Evolutionary conservation across 352 stramenopile genomes (phyloP).

Genomic region (Pythium sp.): DNA sequence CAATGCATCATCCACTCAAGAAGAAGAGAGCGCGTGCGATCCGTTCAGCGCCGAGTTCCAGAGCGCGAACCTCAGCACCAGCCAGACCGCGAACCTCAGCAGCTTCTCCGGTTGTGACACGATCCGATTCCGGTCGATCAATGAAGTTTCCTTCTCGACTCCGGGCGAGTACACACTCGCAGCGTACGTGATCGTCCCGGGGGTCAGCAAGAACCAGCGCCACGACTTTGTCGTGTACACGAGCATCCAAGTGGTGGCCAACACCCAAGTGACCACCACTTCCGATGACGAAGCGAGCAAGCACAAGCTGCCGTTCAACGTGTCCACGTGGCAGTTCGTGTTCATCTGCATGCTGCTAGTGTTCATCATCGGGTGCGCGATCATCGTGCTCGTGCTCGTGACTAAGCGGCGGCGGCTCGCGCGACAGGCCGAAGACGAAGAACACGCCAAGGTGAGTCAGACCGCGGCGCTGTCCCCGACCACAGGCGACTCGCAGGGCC

Average conservation of each 20-base stretch:
- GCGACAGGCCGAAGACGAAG: constrained; percentile 6
- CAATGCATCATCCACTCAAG: neutral
- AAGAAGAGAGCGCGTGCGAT: constrained; percentile 17
- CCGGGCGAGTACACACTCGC: constrained; percentile 28
- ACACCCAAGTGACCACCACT: constrained; percentile 3
- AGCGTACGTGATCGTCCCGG: constrained; percentile 32
- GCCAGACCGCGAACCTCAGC: constrained; percentile 22
- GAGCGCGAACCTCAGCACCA: constrained; percentile 19
- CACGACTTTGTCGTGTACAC: constrained; percentile 37
- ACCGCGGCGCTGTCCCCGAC: constrained; percentile 11
- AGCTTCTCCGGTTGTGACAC: constrained; percentile 9
- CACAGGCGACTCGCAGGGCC: constrained; percentile 22
- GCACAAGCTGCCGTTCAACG: constrained; percentile 1
- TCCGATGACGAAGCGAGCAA: neutral
- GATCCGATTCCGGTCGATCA: constrained; percentile 21
- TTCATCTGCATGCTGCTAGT: constrained; percentile 22
- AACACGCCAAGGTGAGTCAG: constrained; percentile 15
- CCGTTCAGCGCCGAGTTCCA: constrained; percentile 20
- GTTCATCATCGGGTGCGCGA: constrained; percentile 20
- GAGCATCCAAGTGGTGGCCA: constrained; percentile 5
- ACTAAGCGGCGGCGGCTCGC: constrained; percentile 13
- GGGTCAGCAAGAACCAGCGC: constrained; percentile 12
- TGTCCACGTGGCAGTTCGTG: constrained; percentile 28
- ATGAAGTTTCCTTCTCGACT: constrained; percentile 25
- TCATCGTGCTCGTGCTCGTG: constrained; percentile 21